Percentiles rank a stretch among this genome's conserved stretches.
Conservation (phyloP, 106 monocot species). For the Platanthera zijinensis region DNA sequence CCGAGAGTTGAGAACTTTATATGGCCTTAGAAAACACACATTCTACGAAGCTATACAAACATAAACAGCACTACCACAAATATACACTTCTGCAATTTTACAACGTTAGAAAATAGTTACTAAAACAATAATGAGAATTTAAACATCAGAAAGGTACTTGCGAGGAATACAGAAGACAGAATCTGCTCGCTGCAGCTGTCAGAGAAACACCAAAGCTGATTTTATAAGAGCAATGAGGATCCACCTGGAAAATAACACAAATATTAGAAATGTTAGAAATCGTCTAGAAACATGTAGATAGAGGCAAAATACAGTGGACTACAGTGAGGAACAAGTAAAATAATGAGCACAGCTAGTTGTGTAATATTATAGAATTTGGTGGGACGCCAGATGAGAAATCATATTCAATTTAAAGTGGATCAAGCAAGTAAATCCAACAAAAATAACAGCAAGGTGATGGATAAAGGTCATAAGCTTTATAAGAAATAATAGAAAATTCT, state of each 20-base stretch:
- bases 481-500: not conserved
- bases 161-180: constrained; percentile 69
- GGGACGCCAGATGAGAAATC: not conserved
- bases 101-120: not conserved
- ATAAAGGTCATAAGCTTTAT: not conserved
- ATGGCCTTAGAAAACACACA: not conserved
- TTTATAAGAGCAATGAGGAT: constrained; percentile 96
- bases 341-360: not conserved
- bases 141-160: constrained; percentile 40
- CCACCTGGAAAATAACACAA: constrained; percentile 40
- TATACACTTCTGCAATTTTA: not conserved
- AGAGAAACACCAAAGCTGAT: constrained; percentile 57
- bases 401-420: not conserved
- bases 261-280: not conserved
- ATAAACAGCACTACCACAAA: not conserved
- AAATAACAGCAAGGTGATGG: not conserved
- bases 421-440: not conserved
- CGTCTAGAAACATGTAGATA: not conserved
- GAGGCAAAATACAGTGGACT: not conserved
- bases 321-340: not conserved
- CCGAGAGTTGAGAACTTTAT: not conserved
- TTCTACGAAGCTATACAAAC: not conserved
- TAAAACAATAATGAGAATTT: not conserved
- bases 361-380: not conserved
- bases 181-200: constrained; percentile 66